Percentiles rank a stretch among this genome's conserved stretches.
These are phyloP conservation scores for Pleodorina starrii DNA, from an alignment of 139 green algal species.

Conservation along the genomic window DNA sequence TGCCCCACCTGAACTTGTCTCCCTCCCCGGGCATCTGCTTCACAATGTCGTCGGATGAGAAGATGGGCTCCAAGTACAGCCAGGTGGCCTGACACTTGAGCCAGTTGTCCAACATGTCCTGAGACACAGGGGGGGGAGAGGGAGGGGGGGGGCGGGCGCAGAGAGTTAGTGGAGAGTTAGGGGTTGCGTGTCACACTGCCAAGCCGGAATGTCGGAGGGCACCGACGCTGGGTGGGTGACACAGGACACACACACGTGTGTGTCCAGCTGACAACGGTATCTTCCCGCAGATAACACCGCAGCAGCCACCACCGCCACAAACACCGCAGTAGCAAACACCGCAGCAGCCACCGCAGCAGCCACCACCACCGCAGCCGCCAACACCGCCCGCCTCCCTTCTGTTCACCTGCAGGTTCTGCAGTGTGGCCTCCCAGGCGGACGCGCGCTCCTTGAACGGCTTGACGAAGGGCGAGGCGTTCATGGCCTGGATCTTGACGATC, in stretches of 20 bases:
- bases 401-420: constrained; percentile 63
- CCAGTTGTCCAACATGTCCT: constrained; percentile 92
- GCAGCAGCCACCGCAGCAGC: too few relatives aligned
- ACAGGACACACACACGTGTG: too few relatives aligned
- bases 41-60: constrained; percentile 87
- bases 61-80: constrained; percentile 94
- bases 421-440: constrained; percentile 52
- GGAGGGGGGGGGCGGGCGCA: background rate
- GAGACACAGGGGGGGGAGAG: background rate
- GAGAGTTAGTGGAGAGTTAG: too few relatives aligned
- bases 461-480: constrained; percentile 87
- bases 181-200: too few relatives aligned
- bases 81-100: constrained; percentile 85
- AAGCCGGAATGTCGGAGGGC: too few relatives aligned
- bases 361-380: too few relatives aligned
- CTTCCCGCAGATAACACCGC: too few relatives aligned
- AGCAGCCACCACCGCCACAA: too few relatives aligned
- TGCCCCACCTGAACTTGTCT: constrained; percentile 86
- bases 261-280: too few relatives aligned
- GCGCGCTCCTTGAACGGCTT: constrained; percentile 81
- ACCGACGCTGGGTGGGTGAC: too few relatives aligned
- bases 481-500: constrained; percentile 80
- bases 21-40: constrained; percentile 92
- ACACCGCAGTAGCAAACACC: too few relatives aligned
- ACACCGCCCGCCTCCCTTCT: too few relatives aligned